Conservation (phyloP, 192 early-diverging fungal species). For the Haplosporangium gracile region DNA sequence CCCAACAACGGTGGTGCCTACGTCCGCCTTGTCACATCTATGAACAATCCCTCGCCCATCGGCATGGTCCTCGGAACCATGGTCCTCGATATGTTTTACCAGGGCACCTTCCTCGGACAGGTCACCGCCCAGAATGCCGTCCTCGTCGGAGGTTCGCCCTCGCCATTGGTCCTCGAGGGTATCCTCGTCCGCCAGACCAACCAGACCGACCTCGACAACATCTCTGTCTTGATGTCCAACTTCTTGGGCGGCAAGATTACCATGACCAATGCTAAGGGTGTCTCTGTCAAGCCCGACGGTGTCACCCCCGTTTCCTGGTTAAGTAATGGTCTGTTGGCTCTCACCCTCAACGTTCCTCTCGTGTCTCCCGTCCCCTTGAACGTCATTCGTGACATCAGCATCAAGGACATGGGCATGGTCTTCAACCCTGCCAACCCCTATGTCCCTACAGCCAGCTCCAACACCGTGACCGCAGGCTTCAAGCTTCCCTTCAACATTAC, state of each 20-base stretch:
- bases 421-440: conserved; percentile 62
- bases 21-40: conserved; percentile 62
- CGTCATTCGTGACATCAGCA: conserved; percentile 64
- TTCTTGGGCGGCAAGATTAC: conserved; percentile 63
- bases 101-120: conserved; percentile 62
- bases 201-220: conserved; percentile 56
- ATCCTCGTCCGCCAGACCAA: conserved; percentile 62
- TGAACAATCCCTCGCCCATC: conserved; percentile 68
- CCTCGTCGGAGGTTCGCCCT: conserved; percentile 56
- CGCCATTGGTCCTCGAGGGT: conserved; percentile 63
- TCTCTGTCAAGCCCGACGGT: conserved; percentile 63
- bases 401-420: conserved; percentile 66
- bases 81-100: conserved; percentile 60
- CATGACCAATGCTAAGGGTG: conserved; percentile 63
- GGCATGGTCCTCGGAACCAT: conserved; percentile 70
- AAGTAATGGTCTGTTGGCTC: conserved; percentile 59
- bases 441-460: conserved; percentile 57
- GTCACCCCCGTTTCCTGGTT: conserved; percentile 60
- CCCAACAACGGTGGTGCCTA: conserved; percentile 66
- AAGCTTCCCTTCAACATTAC: conserved; percentile 73
- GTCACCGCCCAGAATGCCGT: conserved; percentile 61
- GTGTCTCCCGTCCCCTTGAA: conserved; percentile 50
- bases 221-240: conserved; percentile 64
- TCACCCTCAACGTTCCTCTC: conserved; percentile 65
- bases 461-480: conserved; percentile 61